These are phyloP conservation scores for Tilletia setariae DNA, from an alignment of 1,284 basidiomycete genomes.

Conservation along the genomic window DNA sequence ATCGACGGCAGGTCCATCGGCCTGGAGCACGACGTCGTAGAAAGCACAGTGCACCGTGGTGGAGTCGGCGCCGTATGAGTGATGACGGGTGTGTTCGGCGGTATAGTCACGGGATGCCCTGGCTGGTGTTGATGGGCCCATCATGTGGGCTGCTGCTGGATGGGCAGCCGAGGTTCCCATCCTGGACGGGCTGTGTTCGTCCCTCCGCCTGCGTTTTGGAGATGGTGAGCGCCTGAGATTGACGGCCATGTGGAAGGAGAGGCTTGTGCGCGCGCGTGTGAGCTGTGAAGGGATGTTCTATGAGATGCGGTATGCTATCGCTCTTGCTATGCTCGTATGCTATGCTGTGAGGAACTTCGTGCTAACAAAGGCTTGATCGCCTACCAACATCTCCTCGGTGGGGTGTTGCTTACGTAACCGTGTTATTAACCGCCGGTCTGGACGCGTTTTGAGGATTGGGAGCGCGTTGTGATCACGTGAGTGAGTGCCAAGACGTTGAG, in stretches of 20 bases:
- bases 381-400: too few relatives aligned
- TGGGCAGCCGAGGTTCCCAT: neutral
- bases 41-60: slow-evolving; percentile 18
- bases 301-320: too few relatives aligned
- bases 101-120: neutral
- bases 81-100: neutral
- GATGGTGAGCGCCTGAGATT: neutral
- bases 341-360: too few relatives aligned
- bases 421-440: too few relatives aligned
- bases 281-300: too few relatives aligned
- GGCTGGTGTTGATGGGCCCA: neutral
- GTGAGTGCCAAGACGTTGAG: too few relatives aligned
- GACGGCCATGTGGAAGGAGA: neutral
- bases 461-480: too few relatives aligned
- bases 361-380: too few relatives aligned
- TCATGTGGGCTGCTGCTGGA: neutral
- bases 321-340: too few relatives aligned
- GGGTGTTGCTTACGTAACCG: too few relatives aligned
- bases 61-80: slow-evolving; percentile 8
- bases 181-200: neutral
- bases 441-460: too few relatives aligned
- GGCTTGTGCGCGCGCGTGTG: too few relatives aligned
- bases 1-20: slow-evolving; percentile 3
- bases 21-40: slow-evolving; percentile 38
- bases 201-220: neutral